phyloP scores from a whole-genome alignment of 2,329 filamentous ascomycete species.

The Akanthomyces dipterigenus region DNA sequence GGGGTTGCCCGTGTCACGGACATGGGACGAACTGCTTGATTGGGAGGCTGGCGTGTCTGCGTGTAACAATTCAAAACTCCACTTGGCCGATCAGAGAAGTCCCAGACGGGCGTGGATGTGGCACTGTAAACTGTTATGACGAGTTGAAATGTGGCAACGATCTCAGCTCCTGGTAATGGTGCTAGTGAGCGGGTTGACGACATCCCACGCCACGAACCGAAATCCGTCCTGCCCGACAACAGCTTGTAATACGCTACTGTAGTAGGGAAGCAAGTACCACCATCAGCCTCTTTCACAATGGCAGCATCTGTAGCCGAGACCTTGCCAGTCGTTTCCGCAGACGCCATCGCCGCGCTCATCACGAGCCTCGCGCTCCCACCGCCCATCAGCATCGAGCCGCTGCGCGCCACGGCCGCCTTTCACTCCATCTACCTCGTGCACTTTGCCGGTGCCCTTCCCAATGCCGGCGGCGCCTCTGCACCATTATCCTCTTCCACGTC shows the following conservation, averaged over 20 bases:
- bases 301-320: neutral
- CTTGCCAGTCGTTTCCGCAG: conserved; percentile 22
- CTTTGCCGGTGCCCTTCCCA: conserved; percentile 7
- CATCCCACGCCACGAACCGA: neutral
- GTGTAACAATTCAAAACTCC: neutral
- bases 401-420: conserved; percentile 18
- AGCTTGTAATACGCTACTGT: neutral
- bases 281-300: neutral
- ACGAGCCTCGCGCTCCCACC: conserved; percentile 15
- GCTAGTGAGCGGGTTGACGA: neutral
- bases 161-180: neutral
- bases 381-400: conserved; percentile 13
- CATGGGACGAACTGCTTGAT: neutral
- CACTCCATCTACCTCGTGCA: conserved; percentile 22
- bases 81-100: neutral
- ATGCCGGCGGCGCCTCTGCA: too few relatives aligned
- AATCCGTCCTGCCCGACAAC: neutral
- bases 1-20: neutral
- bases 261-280: neutral
- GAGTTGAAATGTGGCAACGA: neutral
- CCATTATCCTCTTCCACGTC: neutral
- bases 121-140: neutral
- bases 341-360: conserved; percentile 16
- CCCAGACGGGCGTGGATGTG: neutral
- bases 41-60: neutral